Percentiles rank a stretch among this genome's conserved stretches.
phyloP scores from a whole-genome alignment of 1,284 basidiomycete genomes.

The Pisolithus thermaeus region DNA sequence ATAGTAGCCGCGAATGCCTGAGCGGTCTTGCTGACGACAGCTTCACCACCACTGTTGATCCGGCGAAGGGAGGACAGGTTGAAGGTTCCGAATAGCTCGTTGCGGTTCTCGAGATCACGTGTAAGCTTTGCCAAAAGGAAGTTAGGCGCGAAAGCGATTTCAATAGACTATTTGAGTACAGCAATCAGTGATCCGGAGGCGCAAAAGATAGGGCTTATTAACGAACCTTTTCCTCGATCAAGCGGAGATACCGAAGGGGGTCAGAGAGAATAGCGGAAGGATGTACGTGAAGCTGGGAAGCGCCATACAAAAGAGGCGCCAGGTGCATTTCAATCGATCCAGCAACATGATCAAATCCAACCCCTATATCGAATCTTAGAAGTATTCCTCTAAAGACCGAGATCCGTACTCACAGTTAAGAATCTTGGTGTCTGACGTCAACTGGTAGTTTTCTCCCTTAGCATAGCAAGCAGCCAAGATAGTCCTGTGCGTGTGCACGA shows the following conservation, averaged over 20 bases:
- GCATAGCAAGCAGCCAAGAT: slow-evolving; percentile 8
- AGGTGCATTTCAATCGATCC: slow-evolving; percentile 30
- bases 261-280: slow-evolving; percentile 23
- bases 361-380: slow-evolving; percentile 18
- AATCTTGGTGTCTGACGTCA: slow-evolving; percentile 20
- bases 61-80: slow-evolving; percentile 29
- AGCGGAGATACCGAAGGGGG: slow-evolving; percentile 15
- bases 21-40: slow-evolving; percentile 34
- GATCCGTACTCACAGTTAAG: slow-evolving; percentile 18
- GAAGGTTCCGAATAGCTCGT: slow-evolving; percentile 18
- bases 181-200: not conserved
- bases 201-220: not conserved
- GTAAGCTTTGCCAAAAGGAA: slow-evolving; percentile 36
- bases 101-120: slow-evolving; percentile 22
- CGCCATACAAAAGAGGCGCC: slow-evolving; percentile 19
- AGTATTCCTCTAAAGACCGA: not conserved
- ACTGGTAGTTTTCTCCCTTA: slow-evolving; percentile 7
- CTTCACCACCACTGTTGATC: slow-evolving; percentile 32
- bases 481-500: slow-evolving; percentile 21
- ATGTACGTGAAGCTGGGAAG: slow-evolving; percentile 25
- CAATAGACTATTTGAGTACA: slow-evolving; percentile 10
- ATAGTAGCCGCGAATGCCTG: slow-evolving; percentile 28
- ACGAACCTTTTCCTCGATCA: slow-evolving; percentile 19
- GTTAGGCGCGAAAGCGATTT: slow-evolving; percentile 34
- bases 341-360: slow-evolving; percentile 34